Percentiles rank a stretch among this genome's conserved stretches.
Evolutionary conservation across 75 land plant species (phyloP).

Genomic region (Sequoiadendron giganteum): DNA sequence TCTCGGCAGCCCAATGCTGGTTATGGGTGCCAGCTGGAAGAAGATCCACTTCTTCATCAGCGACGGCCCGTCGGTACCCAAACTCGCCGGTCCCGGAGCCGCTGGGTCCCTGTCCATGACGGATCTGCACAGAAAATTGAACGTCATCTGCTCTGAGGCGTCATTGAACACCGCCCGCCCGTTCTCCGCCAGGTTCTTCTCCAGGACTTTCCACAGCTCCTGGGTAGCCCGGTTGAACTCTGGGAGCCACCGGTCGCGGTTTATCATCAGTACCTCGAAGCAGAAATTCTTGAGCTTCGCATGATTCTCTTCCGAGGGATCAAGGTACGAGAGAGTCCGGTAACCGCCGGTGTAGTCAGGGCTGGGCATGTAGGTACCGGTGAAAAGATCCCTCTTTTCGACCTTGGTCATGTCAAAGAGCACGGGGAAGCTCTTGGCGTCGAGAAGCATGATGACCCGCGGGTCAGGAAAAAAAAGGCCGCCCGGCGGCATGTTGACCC

Average conservation of each 20-base stretch:
- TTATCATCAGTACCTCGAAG: conserved; percentile 35
- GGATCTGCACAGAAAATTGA: conserved; percentile 32
- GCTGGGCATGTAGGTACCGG: conserved; percentile 62
- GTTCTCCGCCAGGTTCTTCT: conserved; percentile 17
- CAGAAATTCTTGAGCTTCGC: conserved; percentile 39
- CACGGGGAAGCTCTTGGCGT: conserved; percentile 44
- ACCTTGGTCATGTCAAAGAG: conserved; percentile 53
- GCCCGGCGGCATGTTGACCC: conserved; percentile 67
- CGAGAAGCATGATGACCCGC: conserved; percentile 43
- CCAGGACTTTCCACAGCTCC: conserved; percentile 23
- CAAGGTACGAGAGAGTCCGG: conserved; percentile 55
- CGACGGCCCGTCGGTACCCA: conserved; percentile 16
- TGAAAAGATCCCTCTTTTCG: conserved; percentile 43
- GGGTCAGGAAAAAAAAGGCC: conserved; percentile 40
- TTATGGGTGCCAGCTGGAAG: conserved; percentile 35
- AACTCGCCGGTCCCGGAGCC: conserved; percentile 14
- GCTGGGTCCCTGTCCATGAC: conserved; percentile 25
- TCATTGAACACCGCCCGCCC: conserved; percentile 21
- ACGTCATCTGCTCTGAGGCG: conserved; percentile 5
- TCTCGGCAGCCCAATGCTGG: conserved; percentile 26
- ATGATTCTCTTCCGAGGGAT: conserved; percentile 48
- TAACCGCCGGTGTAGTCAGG: conserved; percentile 44
- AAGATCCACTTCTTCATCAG: conserved; percentile 32
- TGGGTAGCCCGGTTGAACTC: conserved; percentile 23
- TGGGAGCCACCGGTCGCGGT: conserved; percentile 20